A percentile compares a stretch with the other conserved stretches of the same genome.
Conservation (phyloP, 805 yeast genomes). For the Wickerhamomyces chambardii region DNA sequence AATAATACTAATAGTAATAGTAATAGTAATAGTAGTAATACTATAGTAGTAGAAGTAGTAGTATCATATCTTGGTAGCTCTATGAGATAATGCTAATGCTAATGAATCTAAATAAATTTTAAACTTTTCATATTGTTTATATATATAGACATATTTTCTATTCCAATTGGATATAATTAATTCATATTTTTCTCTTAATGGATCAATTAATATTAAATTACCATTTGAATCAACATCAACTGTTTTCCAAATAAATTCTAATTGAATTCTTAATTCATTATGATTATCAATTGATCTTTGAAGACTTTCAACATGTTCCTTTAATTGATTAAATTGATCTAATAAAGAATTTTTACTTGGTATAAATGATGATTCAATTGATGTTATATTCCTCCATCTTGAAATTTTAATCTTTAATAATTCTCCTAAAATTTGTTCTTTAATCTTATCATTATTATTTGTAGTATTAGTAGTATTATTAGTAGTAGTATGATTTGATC, state of each 20-base stretch:
- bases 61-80: slow-evolving; percentile 10
- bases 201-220: slow-evolving; percentile 1
- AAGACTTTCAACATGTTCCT: slow-evolving; percentile 28
- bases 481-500: no score
- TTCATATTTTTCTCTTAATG: slow-evolving; percentile 13
- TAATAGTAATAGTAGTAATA: no score
- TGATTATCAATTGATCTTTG: slow-evolving; percentile 33
- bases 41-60: no score
- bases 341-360: slow-evolving; percentile 19
- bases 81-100: slow-evolving; percentile 18
- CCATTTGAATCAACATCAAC: neutral
- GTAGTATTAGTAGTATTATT: no score
- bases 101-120: slow-evolving; percentile 23
- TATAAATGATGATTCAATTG: slow-evolving; percentile 19
- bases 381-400: slow-evolving; percentile 16
- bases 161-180: slow-evolving; percentile 32
- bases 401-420: slow-evolving; percentile 4
- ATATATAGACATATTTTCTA: slow-evolving; percentile 26
- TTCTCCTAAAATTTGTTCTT: no score
- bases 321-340: slow-evolving; percentile 31
- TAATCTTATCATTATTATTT: slow-evolving; percentile 5
- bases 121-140: slow-evolving; percentile 25
- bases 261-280: slow-evolving; percentile 25
- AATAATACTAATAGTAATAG: no score
- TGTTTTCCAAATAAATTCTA: slow-evolving; percentile 28